A percentile compares a stretch with the other conserved stretches of the same genome.
Evolutionary conservation across 1,284 basidiomycete genomes (phyloP).

Genomic region (Pisolithus thermaeus): DNA sequence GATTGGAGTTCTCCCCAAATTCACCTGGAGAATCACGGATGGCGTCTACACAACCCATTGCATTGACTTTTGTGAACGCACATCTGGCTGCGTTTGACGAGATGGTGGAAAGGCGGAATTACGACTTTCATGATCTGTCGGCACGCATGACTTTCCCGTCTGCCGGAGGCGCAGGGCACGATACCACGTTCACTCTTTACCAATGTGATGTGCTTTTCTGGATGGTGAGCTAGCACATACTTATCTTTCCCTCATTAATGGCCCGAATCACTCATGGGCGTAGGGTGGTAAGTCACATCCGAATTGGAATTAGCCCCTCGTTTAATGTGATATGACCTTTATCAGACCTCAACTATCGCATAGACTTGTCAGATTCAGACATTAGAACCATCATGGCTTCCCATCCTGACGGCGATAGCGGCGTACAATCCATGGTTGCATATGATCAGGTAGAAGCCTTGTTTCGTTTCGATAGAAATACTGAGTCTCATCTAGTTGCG

Average conservation of each 20-base stretch:
- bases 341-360: conserved; percentile 69
- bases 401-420: conserved; percentile 34
- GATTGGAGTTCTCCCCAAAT: conserved; percentile 49
- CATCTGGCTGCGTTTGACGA: conserved; percentile 80
- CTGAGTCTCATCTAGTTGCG: conserved; percentile 38
- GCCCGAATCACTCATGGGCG: conserved; percentile 2
- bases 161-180: conserved; percentile 12
- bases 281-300: conserved; percentile 47
- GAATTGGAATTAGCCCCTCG: not conserved
- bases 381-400: conserved; percentile 47
- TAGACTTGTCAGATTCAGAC: conserved; percentile 58
- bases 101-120: conserved; percentile 62
- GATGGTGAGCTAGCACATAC: conserved; percentile 46
- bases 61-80: conserved; percentile 67
- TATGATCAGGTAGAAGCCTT: conserved; percentile 56
- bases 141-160: conserved; percentile 44
- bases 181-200: conserved; percentile 29
- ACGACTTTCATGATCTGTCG: conserved; percentile 62
- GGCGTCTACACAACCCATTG: conserved; percentile 32
- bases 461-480: conserved; percentile 1
- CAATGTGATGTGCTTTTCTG: conserved; percentile 65
- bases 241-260: not conserved
- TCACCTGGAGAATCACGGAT: conserved; percentile 7
- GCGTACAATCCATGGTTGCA: conserved; percentile 40
- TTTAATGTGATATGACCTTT: not conserved